Percentiles rank a stretch among this genome's conserved stretches.
Conservation (phyloP, 2,329 filamentous ascomycete genomes). For the Aspergillus novofumigatus region DNA sequence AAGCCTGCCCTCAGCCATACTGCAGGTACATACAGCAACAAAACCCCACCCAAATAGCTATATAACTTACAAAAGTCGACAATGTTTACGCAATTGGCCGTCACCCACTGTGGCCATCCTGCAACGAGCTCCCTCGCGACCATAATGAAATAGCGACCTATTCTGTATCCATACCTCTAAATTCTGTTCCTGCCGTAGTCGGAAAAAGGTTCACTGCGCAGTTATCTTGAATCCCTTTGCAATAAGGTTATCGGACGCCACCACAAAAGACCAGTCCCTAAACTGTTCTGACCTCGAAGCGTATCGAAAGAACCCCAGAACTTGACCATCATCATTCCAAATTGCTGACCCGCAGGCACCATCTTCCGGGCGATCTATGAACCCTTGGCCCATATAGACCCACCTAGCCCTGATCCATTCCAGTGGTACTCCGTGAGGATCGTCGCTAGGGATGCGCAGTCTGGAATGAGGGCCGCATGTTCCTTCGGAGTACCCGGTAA, state of each 20-base stretch:
- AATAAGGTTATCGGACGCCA: constrained; percentile 9
- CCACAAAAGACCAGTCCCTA: constrained; percentile 8
- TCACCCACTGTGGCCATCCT: no score
- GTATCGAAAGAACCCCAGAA: constrained; percentile 13
- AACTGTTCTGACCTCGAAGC: constrained; percentile 7
- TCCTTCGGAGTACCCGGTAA: constrained; percentile 4
- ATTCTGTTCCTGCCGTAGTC: no score
- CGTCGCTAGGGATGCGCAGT: neutral
- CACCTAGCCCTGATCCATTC: constrained; percentile 8
- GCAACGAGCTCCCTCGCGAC: no score
- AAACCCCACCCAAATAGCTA: no score
- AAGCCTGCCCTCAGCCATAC: no score
- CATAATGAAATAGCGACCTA: no score
- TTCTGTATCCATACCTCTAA: no score
- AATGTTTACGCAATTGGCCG: no score
- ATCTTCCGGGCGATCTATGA: neutral
- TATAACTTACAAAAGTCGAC: no score
- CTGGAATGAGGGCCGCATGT: neutral
- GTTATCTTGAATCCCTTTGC: neutral
- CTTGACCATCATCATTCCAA: constrained; percentile 6
- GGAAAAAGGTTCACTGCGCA: no score
- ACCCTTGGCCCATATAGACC: constrained; percentile 13
- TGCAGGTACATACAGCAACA: no score
- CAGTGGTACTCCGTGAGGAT: neutral
- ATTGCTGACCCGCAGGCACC: constrained; percentile 10